Percentiles rank a stretch among this genome's conserved stretches.
phyloP scores from a whole-genome alignment of 2,329 filamentous ascomycete genomes.

The Penicillium sp. region DNA sequence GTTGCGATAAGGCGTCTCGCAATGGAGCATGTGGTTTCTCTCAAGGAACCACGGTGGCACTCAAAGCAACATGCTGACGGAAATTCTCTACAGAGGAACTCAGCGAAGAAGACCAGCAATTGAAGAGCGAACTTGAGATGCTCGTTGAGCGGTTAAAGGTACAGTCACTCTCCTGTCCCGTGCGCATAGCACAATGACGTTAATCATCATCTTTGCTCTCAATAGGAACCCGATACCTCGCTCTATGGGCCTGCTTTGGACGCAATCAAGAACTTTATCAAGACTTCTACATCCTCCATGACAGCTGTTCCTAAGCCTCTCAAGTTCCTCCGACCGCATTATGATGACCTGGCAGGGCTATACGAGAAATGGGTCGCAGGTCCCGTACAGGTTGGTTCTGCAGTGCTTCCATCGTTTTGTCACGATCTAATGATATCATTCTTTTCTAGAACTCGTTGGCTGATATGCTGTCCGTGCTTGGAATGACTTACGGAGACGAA shows the following conservation, averaged over 20 bases:
- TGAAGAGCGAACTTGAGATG: slow-evolving; percentile 98
- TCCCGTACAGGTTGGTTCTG: slow-evolving; percentile 70
- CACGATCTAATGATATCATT: slow-evolving; percentile 10
- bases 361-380: slow-evolving; percentile 87
- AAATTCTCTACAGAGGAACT: slow-evolving; percentile 72
- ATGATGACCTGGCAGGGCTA: slow-evolving; percentile 79
- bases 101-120: slow-evolving; percentile 95
- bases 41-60: slow-evolving; percentile 23
- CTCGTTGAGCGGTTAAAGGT: slow-evolving; percentile 92
- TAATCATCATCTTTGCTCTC: slow-evolving; percentile 20
- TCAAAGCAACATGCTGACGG: slow-evolving; percentile 28
- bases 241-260: slow-evolving; percentile 92
- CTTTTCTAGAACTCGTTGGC: slow-evolving; percentile 67
- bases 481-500: slow-evolving; percentile 98
- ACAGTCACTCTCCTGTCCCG: slow-evolving; percentile 28
- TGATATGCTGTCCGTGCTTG: slow-evolving; percentile 93
- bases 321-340: slow-evolving; percentile 96
- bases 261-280: slow-evolving; percentile 97
- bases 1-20: slow-evolving; percentile 23
- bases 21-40: slow-evolving; percentile 15
- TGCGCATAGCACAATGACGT: slow-evolving; percentile 26
- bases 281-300: slow-evolving; percentile 99
- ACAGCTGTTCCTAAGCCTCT: slow-evolving; percentile 97
- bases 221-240: slow-evolving; percentile 76
- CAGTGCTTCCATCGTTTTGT: not conserved